Evolutionary conservation across 331 rosid species (phyloP).

Genomic region (Pyracantha coccinea): DNA sequence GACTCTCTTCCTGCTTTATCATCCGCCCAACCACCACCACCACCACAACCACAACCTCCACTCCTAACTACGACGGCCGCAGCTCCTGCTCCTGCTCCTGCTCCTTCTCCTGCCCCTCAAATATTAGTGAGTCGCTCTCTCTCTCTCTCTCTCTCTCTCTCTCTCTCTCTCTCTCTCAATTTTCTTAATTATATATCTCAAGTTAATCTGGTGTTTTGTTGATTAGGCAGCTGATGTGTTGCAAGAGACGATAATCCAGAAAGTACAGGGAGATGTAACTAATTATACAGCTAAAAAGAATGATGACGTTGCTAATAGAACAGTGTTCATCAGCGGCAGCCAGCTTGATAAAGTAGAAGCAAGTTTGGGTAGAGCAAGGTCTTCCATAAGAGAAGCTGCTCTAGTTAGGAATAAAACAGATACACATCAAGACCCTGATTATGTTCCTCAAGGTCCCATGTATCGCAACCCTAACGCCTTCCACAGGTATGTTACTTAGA

Average conservation of each 20-base stretch:
- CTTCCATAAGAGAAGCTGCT: constrained; percentile 40
- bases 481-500: constrained; percentile 23
- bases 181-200: too few relatives aligned
- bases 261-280: not conserved
- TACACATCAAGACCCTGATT: constrained; percentile 28
- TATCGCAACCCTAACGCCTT: constrained; percentile 46
- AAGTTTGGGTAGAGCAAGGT: constrained; percentile 32
- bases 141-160: too few relatives aligned
- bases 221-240: not conserved
- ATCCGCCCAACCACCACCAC: too few relatives aligned
- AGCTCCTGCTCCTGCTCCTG: too few relatives aligned
- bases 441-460: constrained; percentile 40
- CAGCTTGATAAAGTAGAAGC: constrained; percentile 23
- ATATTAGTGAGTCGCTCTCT: too few relatives aligned
- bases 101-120: too few relatives aligned
- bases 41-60: too few relatives aligned
- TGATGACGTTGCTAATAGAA: not conserved
- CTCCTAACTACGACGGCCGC: too few relatives aligned
- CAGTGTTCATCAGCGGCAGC: not conserved
- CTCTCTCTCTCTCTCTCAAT: too few relatives aligned
- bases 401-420: constrained; percentile 22
- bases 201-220: not conserved
- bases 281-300: too few relatives aligned
- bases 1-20: too few relatives aligned
- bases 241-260: not conserved